phyloP scores from a whole-genome alignment of 257 asterid genomes.

The Rhazya stricta region DNA sequence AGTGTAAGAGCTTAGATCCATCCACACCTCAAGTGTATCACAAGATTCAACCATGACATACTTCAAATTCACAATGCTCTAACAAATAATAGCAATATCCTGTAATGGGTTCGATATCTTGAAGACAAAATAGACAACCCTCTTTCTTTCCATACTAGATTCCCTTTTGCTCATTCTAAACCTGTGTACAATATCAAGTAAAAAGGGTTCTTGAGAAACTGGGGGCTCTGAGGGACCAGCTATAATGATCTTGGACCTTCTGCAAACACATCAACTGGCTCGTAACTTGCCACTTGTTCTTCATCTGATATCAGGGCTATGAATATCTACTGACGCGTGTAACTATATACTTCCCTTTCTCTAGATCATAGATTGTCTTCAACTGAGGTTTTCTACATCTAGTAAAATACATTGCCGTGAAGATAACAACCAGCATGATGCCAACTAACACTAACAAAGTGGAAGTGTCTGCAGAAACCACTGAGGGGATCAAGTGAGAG shows the following conservation, averaged over 20 bases:
- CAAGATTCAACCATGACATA: not conserved
- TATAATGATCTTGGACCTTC: not conserved
- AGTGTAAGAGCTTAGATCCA: too few relatives aligned
- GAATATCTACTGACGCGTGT: conserved; percentile 69
- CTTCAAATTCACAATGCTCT: not conserved
- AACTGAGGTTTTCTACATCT: conserved; percentile 71
- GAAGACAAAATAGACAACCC: not conserved
- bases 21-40: too few relatives aligned
- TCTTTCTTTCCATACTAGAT: not conserved
- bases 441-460: conserved; percentile 41
- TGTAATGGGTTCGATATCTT: not conserved
- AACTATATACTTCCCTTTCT: conserved; percentile 89
- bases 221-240: too few relatives aligned
- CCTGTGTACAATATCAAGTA: not conserved
- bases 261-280: not conserved
- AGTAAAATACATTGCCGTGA: conserved; percentile 41
- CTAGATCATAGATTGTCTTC: conserved; percentile 90
- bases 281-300: not conserved
- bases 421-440: conserved; percentile 35
- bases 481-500: conserved; percentile 34
- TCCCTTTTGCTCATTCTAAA: not conserved
- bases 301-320: conserved; percentile 18
- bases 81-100: not conserved
- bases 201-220: not conserved
- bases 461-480: conserved; percentile 35